Base-by-base conservation (phyloP, 176 grass and related monocot species). In the Pontederia crassipes region DNA sequence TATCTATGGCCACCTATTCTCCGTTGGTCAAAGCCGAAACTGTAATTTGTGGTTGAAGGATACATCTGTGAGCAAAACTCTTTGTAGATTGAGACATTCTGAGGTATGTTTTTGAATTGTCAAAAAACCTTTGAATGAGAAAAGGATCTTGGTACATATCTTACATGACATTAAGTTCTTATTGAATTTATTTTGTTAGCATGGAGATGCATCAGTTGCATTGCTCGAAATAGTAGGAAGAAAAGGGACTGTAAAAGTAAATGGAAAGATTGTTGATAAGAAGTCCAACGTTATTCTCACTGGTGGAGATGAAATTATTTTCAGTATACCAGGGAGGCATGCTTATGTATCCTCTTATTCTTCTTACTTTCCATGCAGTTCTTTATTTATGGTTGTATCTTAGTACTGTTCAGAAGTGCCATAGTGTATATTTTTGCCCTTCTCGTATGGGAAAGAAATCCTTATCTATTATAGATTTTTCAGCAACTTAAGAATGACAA, bases 241-340 rank as follows among this genome's bases (percentile, higher is more conserved):
- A 77, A 98, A 92, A 70, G 88, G 82, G 14, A 16, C 70, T 46
- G 94, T 92, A 46, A 81, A 83, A 66, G 73, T 98, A 69, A 98
- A 98, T 16, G 87, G 88, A 79, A 93, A 67, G 65, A 10, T 72
- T 54, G 55, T 89, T 48, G 65, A 17, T 51, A 29, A 48, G 66
- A 86, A 78, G 52, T 68, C 72, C 14, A 84, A 83, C 70, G 72
- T 83, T 81, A 10, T 75, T 59, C 81, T 98, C 46, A 83, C 52
- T 63, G 94, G 94, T 81, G 94, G 94, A 17, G 94, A 98, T 79
- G 94, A 98, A 64, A 53, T 98, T 5, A 55, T 98, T 67, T 98
- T 98, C 66, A 80, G 65, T 79, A 73, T 82, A 50, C 83, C 74
- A 11, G 77, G 84, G 57, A 92, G 76, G 17, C 88, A 98, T 92